phyloP scores from a whole-genome alignment of 805 yeast genomes.

The Ogataea wickerhamii region DNA sequence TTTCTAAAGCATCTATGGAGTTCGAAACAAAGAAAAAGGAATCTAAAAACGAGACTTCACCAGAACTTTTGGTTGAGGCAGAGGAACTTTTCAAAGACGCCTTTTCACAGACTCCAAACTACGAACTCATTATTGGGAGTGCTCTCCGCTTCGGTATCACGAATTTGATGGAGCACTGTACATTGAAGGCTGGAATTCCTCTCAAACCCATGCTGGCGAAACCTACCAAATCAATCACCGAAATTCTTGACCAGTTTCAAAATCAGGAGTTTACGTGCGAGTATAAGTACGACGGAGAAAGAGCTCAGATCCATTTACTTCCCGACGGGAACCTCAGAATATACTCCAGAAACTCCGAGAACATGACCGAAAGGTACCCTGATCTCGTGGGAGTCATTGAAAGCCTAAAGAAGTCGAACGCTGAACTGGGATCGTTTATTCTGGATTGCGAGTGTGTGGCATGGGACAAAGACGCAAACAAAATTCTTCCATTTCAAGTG shows the following conservation, averaged over 20 bases:
- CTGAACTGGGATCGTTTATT: conserved; percentile 55
- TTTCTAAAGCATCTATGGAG: conserved; percentile 76
- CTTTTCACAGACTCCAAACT: conserved; percentile 86
- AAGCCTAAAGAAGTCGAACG: conserved; percentile 35
- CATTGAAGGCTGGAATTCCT: conserved; percentile 87
- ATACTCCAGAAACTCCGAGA: conserved; percentile 92
- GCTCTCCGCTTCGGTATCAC: conserved; percentile 66
- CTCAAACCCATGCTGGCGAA: conserved; percentile 97
- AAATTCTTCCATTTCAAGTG: conserved; percentile 90
- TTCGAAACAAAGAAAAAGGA: conserved; percentile 43
- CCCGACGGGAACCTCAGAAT: conserved; percentile 64
- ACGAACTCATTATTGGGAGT: conserved; percentile 68
- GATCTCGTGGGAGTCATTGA: conserved; percentile 72
- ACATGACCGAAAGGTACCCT: conserved; percentile 95
- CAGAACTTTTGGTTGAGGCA: conserved; percentile 53
- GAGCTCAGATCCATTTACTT: conserved; percentile 88
- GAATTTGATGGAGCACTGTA: conserved; percentile 62
- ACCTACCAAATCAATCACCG: conserved; percentile 92
- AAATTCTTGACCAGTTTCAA: conserved; percentile 83
- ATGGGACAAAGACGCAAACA: conserved; percentile 76
- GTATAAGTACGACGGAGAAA: conserved; percentile 95
- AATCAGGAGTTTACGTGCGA: conserved; percentile 89
- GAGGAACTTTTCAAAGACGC: conserved; percentile 83
- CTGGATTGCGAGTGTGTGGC: conserved; percentile 98
- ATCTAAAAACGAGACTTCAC: conserved; percentile 27